phyloP scores from a whole-genome alignment of 352 stramenopile species.

The Globisporangium viniferum region DNA sequence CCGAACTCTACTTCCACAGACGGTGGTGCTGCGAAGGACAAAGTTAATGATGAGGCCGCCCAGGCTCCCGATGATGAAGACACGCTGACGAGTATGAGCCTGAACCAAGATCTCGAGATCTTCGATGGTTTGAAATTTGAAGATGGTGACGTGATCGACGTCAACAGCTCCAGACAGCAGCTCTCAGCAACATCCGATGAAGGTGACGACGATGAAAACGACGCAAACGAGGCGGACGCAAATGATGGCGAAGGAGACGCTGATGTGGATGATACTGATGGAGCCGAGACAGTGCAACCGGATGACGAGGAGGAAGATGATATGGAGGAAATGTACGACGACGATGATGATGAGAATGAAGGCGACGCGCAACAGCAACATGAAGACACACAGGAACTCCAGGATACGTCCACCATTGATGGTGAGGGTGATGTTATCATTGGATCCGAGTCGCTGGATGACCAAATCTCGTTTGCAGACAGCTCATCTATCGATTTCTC shows the following conservation, averaged over 20 bases:
- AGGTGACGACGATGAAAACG: slow-evolving; percentile 25
- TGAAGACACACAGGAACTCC: slow-evolving; percentile 1
- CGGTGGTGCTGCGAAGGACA: slow-evolving; percentile 9
- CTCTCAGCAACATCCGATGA: slow-evolving; percentile 20
- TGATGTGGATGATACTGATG: slow-evolving; percentile 35
- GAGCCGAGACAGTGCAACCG: slow-evolving; percentile 31
- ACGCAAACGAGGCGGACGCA: slow-evolving; percentile 13
- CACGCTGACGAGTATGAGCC: slow-evolving; percentile 64
- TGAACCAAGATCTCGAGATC: slow-evolving; percentile 78
- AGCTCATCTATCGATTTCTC: slow-evolving; percentile 20
- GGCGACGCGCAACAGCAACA: neutral
- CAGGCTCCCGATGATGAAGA: slow-evolving; percentile 46
- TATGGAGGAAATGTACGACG: slow-evolving; percentile 50
- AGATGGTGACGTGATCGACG: slow-evolving; percentile 77
- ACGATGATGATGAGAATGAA: slow-evolving; percentile 48
- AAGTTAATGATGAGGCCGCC: slow-evolving; percentile 1
- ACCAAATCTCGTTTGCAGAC: slow-evolving; percentile 9
- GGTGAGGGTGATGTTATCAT: neutral
- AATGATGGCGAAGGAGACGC: slow-evolving; percentile 17
- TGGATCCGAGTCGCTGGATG: neutral
- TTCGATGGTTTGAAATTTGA: slow-evolving; percentile 88
- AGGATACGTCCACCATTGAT: neutral
- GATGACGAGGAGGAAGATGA: slow-evolving; percentile 43
- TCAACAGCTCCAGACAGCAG: slow-evolving; percentile 32
- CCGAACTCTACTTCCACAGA: neutral